Conservation (phyloP, 306 rosid species). For the Trifolium pratense region DNA sequence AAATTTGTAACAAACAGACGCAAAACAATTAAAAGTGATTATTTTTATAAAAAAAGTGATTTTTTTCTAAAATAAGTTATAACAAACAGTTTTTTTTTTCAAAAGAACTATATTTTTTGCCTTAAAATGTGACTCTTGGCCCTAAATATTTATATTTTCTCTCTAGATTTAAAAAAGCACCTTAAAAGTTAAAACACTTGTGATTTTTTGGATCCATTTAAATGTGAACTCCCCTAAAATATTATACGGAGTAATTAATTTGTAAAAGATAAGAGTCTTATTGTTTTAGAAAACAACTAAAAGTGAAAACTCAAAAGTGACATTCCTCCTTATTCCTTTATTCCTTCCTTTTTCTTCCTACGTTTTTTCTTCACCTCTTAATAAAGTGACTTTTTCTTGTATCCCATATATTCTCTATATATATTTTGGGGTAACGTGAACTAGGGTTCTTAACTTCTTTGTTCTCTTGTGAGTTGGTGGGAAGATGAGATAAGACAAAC, state of each 20-base stretch:
- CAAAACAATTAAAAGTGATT: too few relatives aligned
- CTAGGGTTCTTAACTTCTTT: constrained; percentile 17
- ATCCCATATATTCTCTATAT: constrained; percentile 29
- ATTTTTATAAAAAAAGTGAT: too few relatives aligned
- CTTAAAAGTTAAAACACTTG: neutral
- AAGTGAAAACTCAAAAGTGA: constrained; percentile 38
- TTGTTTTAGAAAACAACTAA: constrained; percentile 25
- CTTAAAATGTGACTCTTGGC: too few relatives aligned
- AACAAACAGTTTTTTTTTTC: too few relatives aligned
- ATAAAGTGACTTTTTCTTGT: constrained; percentile 46
- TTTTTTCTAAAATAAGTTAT: too few relatives aligned
- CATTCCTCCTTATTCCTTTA: constrained; percentile 42
- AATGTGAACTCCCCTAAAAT: neutral
- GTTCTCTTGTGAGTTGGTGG: constrained; percentile 1
- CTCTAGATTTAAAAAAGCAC: too few relatives aligned
- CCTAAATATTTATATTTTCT: too few relatives aligned
- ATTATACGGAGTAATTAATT: neutral
- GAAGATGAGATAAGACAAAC: constrained; percentile 5
- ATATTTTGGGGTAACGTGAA: constrained; percentile 42
- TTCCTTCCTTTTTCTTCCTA: constrained; percentile 32
- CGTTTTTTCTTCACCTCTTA: neutral
- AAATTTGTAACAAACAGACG: too few relatives aligned
- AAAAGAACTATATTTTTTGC: too few relatives aligned
- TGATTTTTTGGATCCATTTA: neutral
- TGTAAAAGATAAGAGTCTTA: constrained; percentile 12